Evolutionary conservation across 2,329 filamentous ascomycete genomes (phyloP).

Genomic region (Phyllosticta citrichinensis): DNA sequence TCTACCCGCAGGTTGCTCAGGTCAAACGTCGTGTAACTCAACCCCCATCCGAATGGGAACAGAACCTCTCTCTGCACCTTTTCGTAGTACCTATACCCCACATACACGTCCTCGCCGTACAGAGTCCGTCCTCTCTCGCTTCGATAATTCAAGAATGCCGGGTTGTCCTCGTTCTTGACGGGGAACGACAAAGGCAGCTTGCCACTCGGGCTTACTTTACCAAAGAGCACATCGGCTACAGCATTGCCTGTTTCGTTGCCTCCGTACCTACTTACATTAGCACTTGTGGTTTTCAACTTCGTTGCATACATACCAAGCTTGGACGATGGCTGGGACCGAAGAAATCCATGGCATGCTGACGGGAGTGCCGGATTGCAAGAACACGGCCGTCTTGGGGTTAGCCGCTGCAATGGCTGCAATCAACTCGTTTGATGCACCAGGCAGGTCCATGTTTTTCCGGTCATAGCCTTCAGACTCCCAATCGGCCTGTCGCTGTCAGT

Average conservation of each 20-base stretch:
- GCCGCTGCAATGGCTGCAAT: constrained; percentile 42
- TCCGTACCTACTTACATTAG: constrained; percentile 37
- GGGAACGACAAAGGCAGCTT: constrained; percentile 56
- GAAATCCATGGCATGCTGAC: constrained; percentile 59
- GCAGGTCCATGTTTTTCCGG: constrained; percentile 15
- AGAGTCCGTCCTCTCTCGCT: constrained; percentile 45
- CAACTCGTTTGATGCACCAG: constrained; percentile 51
- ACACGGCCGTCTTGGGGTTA: constrained; percentile 55
- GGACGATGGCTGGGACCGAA: constrained; percentile 51
- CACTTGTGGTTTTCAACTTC: constrained; percentile 58
- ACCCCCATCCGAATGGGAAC: constrained; percentile 55
- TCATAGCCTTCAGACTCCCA: constrained; percentile 20
- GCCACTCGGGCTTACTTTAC: constrained; percentile 52
- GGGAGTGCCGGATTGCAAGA: constrained; percentile 57
- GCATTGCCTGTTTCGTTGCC: constrained; percentile 56
- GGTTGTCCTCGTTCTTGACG: constrained; percentile 51
- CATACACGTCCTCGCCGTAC: constrained; percentile 16
- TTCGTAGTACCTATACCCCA: constrained; percentile 34
- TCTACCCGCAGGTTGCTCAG: neutral
- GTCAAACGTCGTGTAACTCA: constrained; percentile 51
- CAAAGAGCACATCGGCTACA: constrained; percentile 53
- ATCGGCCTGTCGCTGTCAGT: constrained; percentile 10
- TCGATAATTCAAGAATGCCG: constrained; percentile 56
- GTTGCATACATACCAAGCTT: constrained; percentile 76
- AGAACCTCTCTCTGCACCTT: constrained; percentile 50